These are phyloP conservation scores for Plasmodium sp. DNA, from an alignment of 169 alveolate genomes.

Conservation along the genomic window DNA sequence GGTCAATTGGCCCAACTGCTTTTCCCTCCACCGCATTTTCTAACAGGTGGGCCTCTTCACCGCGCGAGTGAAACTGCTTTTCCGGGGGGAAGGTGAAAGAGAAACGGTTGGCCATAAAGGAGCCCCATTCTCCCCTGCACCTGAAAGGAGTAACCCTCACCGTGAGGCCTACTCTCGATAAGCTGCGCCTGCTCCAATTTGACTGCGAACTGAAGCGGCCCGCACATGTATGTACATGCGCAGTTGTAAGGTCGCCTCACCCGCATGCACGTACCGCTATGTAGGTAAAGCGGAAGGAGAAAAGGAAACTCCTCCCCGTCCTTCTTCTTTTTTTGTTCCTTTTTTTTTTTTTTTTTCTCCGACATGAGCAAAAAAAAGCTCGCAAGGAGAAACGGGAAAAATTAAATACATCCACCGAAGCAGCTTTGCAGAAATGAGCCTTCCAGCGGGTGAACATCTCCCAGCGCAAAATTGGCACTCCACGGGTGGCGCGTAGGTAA, in stretches of 20 bases:
- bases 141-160: neutral
- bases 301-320: neutral
- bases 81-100: neutral
- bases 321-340: neutral
- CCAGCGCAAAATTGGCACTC: neutral
- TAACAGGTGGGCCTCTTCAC: neutral
- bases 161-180: neutral
- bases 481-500: neutral
- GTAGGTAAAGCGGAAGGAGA: neutral
- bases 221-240: neutral
- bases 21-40: neutral
- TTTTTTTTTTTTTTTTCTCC: neutral
- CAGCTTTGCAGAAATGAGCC: neutral
- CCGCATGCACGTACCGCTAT: neutral
- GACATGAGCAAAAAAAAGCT: neutral
- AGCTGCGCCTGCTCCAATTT: neutral
- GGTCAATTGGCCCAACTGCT: neutral
- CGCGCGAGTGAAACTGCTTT: neutral
- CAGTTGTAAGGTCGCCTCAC: neutral
- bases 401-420: neutral
- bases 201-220: neutral
- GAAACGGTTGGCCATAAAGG: neutral
- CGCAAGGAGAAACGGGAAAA: neutral
- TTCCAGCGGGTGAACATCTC: neutral
- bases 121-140: neutral